Conservation (phyloP, 1,284 basidiomycete species). For the Moesziomyces aphidis region DNA sequence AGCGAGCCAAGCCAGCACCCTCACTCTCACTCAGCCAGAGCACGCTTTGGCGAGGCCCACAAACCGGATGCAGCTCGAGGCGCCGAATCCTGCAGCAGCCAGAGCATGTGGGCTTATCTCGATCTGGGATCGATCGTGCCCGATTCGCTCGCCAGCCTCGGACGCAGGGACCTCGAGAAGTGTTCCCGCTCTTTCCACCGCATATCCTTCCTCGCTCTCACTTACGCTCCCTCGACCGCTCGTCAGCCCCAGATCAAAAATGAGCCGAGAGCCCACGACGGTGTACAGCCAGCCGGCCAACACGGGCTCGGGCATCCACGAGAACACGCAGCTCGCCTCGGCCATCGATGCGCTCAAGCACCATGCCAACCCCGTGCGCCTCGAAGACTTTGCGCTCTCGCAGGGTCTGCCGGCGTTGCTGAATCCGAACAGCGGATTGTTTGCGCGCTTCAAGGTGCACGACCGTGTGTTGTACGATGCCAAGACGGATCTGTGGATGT, state of each 20-base stretch:
- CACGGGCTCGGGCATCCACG: conserved; percentile 81
- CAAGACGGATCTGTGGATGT: conserved; percentile 85
- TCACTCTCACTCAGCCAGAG: background rate
- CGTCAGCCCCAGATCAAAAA: conserved; percentile 3
- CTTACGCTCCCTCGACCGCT: background rate
- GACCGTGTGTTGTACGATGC: conserved; percentile 82
- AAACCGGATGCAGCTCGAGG: conserved; percentile 16
- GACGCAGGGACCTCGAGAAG: conserved; percentile 17
- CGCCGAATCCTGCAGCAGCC: background rate
- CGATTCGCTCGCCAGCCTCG: background rate
- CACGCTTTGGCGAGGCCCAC: too few relatives aligned
- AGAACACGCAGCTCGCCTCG: conserved; percentile 87
- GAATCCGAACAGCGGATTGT: conserved; percentile 77
- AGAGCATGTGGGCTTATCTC: too few relatives aligned
- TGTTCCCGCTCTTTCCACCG: too few relatives aligned
- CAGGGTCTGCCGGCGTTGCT: conserved; percentile 77
- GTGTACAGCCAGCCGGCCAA: conserved; percentile 87
- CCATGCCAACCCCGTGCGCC: conserved; percentile 80
- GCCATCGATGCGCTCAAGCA: conserved; percentile 82
- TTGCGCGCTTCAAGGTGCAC: conserved; percentile 82
- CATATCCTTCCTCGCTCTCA: background rate
- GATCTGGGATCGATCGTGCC: too few relatives aligned
- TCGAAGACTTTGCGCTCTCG: conserved; percentile 84
- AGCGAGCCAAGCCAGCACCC: background rate
- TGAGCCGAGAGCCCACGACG: conserved; percentile 32